Percentiles rank a stretch among this genome's conserved stretches.
Conservation (phyloP, 495 filamentous ascomycete genomes). For the Aspergillus cristatus region DNA sequence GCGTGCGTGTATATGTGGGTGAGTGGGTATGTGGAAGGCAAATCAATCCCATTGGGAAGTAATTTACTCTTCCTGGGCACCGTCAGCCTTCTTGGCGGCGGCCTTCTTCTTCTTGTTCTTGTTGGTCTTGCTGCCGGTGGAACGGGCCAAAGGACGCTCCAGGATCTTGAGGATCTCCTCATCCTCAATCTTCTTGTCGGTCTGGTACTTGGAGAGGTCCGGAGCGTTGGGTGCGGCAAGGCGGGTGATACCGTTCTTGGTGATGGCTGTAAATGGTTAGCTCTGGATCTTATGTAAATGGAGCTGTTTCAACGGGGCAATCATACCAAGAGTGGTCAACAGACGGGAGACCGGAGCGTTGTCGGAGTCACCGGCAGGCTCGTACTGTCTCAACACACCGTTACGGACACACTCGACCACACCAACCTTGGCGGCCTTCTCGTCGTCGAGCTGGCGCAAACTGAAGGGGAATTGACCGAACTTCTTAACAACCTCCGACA, state of each 20-base stretch:
- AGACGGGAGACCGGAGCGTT: constrained; percentile 71
- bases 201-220: constrained; percentile 72
- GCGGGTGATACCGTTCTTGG: constrained; percentile 90
- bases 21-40: no score
- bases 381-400: constrained; percentile 88
- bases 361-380: constrained; percentile 90
- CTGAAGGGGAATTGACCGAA: constrained; percentile 98
- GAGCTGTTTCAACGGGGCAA: background rate
- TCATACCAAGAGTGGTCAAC: constrained; percentile 83
- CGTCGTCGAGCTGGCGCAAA: constrained; percentile 91
- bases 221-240: constrained; percentile 63
- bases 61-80: constrained; percentile 50
- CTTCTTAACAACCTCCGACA: constrained; percentile 90
- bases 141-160: constrained; percentile 70
- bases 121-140: constrained; percentile 63
- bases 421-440: constrained; percentile 91
- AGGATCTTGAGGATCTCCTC: constrained; percentile 91
- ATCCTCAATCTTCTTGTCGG: constrained; percentile 95
- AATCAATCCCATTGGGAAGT: no score
- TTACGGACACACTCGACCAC: constrained; percentile 89
- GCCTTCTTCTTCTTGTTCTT: constrained; percentile 91
- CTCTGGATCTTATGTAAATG: background rate
- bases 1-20: no score
- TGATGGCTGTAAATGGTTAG: constrained; percentile 59
- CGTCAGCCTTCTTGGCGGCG: constrained; percentile 57